These are phyloP conservation scores for Coniella lustricola DNA, from an alignment of 2,329 filamentous ascomycete genomes.

Conservation along the genomic window DNA sequence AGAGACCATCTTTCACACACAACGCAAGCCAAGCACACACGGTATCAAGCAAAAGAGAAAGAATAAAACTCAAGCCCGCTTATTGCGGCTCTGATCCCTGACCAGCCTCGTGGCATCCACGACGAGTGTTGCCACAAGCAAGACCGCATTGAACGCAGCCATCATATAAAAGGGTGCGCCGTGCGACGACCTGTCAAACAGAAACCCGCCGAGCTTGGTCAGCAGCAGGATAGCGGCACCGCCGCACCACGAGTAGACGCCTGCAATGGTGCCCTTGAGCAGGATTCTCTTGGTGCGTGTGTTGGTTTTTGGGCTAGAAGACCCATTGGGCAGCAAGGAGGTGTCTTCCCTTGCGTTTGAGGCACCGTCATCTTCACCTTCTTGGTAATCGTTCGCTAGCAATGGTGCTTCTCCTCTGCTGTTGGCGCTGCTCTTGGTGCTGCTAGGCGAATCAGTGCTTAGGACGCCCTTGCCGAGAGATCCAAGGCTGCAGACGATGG, in stretches of 20 bases:
- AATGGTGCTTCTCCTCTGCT: not conserved
- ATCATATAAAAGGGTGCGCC: conserved; percentile 93
- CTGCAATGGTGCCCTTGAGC: conserved; percentile 90
- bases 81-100: conserved; percentile 6
- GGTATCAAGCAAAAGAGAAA: too few species aligned
- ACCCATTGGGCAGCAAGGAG: conserved; percentile 29
- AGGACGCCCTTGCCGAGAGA: conserved; percentile 77
- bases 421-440: not conserved
- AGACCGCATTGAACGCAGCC: conserved; percentile 73
- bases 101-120: conserved; percentile 36
- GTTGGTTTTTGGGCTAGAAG: not conserved
- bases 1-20: too few species aligned
- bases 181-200: conserved; percentile 70
- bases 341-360: conserved; percentile 24
- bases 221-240: conserved; percentile 84
- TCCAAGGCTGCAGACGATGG: conserved; percentile 92
- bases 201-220: conserved; percentile 79
- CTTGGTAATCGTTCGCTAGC: conserved; percentile 12
- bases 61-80: not conserved
- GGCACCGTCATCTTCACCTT: conserved; percentile 11
- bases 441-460: conserved; percentile 31
- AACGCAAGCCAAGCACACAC: too few species aligned
- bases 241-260: conserved; percentile 86
- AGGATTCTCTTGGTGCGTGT: conserved; percentile 39
- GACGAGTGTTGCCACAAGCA: conserved; percentile 52